Base-by-base conservation (phyloP, 2,329 filamentous ascomycete genomes). In the Aspergillus nomiae region DNA sequence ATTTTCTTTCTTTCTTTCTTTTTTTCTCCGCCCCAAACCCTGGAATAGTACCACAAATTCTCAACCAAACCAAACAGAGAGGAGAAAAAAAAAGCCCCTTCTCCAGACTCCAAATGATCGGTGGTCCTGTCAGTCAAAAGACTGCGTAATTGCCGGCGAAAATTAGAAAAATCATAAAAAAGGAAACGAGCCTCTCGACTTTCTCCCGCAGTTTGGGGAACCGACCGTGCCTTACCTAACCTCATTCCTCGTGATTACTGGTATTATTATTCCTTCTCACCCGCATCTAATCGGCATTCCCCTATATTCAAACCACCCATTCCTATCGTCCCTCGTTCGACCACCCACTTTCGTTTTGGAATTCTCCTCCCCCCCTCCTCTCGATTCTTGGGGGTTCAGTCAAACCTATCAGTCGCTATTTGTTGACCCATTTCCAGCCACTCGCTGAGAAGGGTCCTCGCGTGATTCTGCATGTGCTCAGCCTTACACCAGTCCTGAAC, bases 401-500 rank as follows among this genome's bases (percentile, higher is more conserved):
- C 41, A 26, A 16, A 16, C 43, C 61, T 56, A 19, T 32, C 16
- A 32, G 56, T 56, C n/a, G 56, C n/a, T 41, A 28, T 38, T 55
- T 4, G 12, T 55, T 21, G 21, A 38, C 51, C 30, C 51, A 55
- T 55, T 34, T 38, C 51, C 51, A 55, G 32, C 51, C 51, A 55
- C 51, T 55, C 51, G 19, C 51, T 59, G 62, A 64, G 38, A 57
- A 38, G 45, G 32, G 57, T 34, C 57, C 53, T 61, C 51, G 51
- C 60, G 59, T 61, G 65, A 65, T 48, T 55, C 64, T 63, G 59
- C 62, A 59, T 55, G 54, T 61, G 53, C 67, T 65, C 65, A 67
- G 65, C 63, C 68, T 66, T 67, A 65, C 48, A 55, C 53, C 54
- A 62, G 56, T 59, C 55, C 38, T 59, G 56, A 59, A 61, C 61